These are phyloP conservation scores for Leptographium procerum DNA, from an alignment of 2,329 filamentous ascomycete genomes.

Conservation along the genomic window DNA sequence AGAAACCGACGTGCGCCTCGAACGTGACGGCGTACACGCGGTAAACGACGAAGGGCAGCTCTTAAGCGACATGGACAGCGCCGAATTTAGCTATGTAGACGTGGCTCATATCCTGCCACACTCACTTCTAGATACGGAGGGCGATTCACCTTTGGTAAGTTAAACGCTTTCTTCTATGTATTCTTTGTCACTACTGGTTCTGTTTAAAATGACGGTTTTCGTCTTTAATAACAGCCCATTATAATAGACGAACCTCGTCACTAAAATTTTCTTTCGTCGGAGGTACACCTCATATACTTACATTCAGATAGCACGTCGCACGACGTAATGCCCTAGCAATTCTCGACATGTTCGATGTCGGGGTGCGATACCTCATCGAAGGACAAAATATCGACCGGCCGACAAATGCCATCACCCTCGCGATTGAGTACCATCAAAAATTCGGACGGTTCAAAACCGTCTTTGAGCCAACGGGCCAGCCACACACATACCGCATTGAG, in stretches of 20 bases:
- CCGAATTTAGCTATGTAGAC: neutral
- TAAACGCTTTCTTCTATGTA: neutral
- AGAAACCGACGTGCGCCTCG: neutral
- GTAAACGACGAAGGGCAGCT: neutral
- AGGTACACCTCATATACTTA: neutral
- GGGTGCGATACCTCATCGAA: neutral
- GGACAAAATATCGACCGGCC: neutral
- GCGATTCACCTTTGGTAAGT: neutral
- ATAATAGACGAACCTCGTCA: no score
- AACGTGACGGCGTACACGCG: neutral
- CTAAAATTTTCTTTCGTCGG: no score
- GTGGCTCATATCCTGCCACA: conserved; percentile 3
- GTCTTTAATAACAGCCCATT: no score
- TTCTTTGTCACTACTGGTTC: neutral
- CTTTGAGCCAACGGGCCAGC: neutral
- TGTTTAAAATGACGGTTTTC: no score
- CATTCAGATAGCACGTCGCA: neutral
- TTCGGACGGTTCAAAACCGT: neutral
- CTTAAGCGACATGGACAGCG: neutral
- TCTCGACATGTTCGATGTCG: conserved; percentile 3
- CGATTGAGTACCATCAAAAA: neutral
- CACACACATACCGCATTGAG: conserved; percentile 1
- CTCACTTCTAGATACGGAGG: neutral
- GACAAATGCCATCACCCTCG: neutral
- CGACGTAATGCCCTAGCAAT: neutral